Evolutionary conservation across 495 filamentous ascomycete species (phyloP).

Genomic region (Aspergillus asperescens): DNA sequence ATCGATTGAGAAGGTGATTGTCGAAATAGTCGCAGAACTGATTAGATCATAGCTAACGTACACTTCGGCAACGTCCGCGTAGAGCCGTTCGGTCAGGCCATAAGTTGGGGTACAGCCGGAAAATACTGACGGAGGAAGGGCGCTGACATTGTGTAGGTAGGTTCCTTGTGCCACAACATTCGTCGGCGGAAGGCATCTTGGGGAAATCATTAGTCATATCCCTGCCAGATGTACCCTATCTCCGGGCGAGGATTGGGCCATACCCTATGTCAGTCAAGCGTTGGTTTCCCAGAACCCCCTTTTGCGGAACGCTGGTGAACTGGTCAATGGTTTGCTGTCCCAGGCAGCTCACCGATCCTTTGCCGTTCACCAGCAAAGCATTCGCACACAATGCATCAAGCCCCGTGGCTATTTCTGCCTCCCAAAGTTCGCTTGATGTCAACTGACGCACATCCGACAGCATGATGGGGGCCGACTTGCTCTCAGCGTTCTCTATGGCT

Average conservation of each 20-base stretch:
- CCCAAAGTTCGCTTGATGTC: constrained; percentile 44
- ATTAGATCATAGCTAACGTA: constrained; percentile 34
- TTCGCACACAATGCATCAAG: constrained; percentile 39
- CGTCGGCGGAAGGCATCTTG: constrained; percentile 14
- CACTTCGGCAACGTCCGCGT: constrained; percentile 20
- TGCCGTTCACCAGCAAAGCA: constrained; percentile 52
- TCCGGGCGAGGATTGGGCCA: constrained; percentile 8
- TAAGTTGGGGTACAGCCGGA: constrained; percentile 29
- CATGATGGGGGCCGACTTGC: constrained; percentile 39
- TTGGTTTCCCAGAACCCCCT: constrained; percentile 23
- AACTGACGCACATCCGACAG: constrained; percentile 52
- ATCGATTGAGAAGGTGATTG: constrained; percentile 34
- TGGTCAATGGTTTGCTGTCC: constrained; percentile 30
- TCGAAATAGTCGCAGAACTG: constrained; percentile 23
- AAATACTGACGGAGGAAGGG: constrained; percentile 15
- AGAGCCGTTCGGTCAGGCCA: constrained; percentile 25
- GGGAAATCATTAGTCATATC: constrained; percentile 2
- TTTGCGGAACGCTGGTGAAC: constrained; percentile 28
- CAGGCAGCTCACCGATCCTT: constrained; percentile 47
- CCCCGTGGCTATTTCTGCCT: constrained; percentile 32
- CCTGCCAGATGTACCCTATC: background rate
- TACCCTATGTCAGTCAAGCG: constrained; percentile 48
- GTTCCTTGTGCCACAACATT: constrained; percentile 7
- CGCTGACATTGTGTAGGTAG: constrained; percentile 16
- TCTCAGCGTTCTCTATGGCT: constrained; percentile 45